phyloP scores from a whole-genome alignment of 805 yeast species.

The Pichia scutulata region DNA sequence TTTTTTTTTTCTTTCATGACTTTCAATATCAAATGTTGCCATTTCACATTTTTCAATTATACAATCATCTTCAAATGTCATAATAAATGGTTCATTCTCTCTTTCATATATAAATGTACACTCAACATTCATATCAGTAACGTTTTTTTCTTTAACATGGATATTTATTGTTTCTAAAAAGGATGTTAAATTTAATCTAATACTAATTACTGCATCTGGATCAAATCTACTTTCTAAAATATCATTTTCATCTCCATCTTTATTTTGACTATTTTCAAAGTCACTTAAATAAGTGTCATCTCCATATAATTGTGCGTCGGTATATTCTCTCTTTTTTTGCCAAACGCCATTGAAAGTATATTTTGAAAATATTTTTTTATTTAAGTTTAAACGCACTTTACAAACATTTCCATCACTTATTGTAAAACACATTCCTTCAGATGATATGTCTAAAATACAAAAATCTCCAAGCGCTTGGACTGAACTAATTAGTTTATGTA shows the following conservation, averaged over 20 bases:
- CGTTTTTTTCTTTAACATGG: slow-evolving; percentile 23
- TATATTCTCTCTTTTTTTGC: not conserved
- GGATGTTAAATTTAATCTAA: slow-evolving; percentile 39
- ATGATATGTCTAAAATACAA: slow-evolving; percentile 31
- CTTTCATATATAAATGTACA: slow-evolving; percentile 46
- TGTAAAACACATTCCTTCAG: slow-evolving; percentile 45
- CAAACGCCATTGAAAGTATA: slow-evolving; percentile 20
- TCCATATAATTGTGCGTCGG: slow-evolving; percentile 1
- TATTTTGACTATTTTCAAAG: slow-evolving; percentile 8
- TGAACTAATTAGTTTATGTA: slow-evolving; percentile 23
- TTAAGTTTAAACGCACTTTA: slow-evolving; percentile 31
- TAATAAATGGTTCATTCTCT: slow-evolving; percentile 43
- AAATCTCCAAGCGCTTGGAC: slow-evolving; percentile 25
- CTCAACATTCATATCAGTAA: slow-evolving; percentile 26
- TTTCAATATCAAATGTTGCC: slow-evolving; percentile 32
- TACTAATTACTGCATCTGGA: slow-evolving; percentile 16
- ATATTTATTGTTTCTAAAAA: slow-evolving; percentile 45
- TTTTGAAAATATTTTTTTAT: slow-evolving; percentile 29
- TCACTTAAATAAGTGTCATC: slow-evolving; percentile 7
- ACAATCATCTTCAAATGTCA: slow-evolving; percentile 46
- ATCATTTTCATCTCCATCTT: slow-evolving; percentile 9
- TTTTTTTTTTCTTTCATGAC: not conserved
- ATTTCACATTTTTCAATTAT: slow-evolving; percentile 53
- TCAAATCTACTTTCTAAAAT: slow-evolving; percentile 1
- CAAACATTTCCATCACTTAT: slow-evolving; percentile 40